Conservation (phyloP, 2,329 filamentous ascomycete genomes). For the Penicillium hordei region DNA sequence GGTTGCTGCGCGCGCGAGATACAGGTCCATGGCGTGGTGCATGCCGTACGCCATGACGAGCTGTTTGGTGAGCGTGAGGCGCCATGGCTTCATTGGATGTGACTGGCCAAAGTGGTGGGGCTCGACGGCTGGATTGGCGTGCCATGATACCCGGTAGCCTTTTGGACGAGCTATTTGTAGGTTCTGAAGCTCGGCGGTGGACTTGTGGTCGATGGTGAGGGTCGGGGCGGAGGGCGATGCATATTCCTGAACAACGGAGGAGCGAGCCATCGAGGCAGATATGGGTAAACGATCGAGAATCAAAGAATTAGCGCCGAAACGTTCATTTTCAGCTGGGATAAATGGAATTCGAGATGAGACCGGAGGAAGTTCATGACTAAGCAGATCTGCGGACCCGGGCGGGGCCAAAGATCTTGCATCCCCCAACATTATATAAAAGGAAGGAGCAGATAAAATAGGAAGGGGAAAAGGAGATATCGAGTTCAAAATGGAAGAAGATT, state of each 20-base stretch:
- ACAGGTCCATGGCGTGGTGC: conserved; percentile 95
- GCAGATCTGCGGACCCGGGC: not conserved
- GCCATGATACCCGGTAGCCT: conserved; percentile 90
- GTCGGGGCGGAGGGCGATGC: conserved; percentile 44
- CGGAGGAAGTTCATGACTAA: not conserved
- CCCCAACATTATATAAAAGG: no score
- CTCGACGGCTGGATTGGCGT: conserved; percentile 92
- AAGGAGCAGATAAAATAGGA: not conserved
- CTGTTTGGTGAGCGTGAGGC: conserved; percentile 90
- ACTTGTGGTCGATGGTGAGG: conserved; percentile 52
- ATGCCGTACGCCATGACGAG: conserved; percentile 93
- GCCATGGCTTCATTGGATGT: conserved; percentile 99
- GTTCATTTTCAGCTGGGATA: not conserved
- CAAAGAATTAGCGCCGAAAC: not conserved
- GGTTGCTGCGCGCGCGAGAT: conserved; percentile 77
- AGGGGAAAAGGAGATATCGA: not conserved
- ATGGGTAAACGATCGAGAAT: not conserved
- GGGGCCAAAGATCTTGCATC: not conserved
- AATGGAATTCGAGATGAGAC: conserved; percentile 4
- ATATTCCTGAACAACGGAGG: conserved; percentile 53
- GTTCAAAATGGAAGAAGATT: not conserved
- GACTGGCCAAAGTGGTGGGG: conserved; percentile 95
- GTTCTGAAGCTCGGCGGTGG: conserved; percentile 54
- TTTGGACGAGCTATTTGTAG: conserved; percentile 75
- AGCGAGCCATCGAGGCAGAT: conserved; percentile 38